Base-by-base conservation (phyloP, 1,139 yeast species). In the Suhomyces taliae region DNA sequence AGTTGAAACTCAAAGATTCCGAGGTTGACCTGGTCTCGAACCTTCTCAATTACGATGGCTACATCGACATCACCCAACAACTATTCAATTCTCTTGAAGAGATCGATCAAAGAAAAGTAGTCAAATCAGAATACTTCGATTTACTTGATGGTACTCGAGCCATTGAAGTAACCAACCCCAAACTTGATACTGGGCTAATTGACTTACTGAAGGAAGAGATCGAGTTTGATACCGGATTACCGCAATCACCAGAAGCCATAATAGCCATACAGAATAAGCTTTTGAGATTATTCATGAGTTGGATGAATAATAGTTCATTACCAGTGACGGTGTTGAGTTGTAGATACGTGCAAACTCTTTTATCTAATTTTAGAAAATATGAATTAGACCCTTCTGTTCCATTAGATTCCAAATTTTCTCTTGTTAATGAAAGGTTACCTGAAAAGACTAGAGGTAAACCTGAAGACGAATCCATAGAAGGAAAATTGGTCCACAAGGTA, bases 101-200 rank as follows among this genome's bases (percentile, higher is more conserved):
- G 6, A 61, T 81, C 37, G 57, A 64, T 33, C 66, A 72, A 33
- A 60, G 62, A 35, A 69, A 69, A 40, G 82, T 87, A 15, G 76
- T 81, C 4, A 81, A 81, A 56, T 73, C 78, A 2, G 72, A 78
- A 0, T 61, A 65, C 35, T 85, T 85, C 62, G 79, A 83, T 50
- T 64, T 86, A 35, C 71, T 86, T 46, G 89, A 85, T 56, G 91
- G 91, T 0, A 85, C 95, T 0, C 79, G 88, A 55, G 90, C 95
- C 0, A 65, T 85, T 45, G 95, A 87, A 60, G 76, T 82, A 6
- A 66, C 76, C 46, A 86, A 85, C 57, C 67, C 72, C n/a, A 77
- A 76, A 49, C 65, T 87, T 40, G 95, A 87, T 55, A 81, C 93
- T 0, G 83, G 85, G 1, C 55, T 83, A 45, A 75, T 86, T 10